These are phyloP conservation scores for Skeletonema menzelii DNA, from an alignment of 108 stramenopile species.

Conservation along the genomic window DNA sequence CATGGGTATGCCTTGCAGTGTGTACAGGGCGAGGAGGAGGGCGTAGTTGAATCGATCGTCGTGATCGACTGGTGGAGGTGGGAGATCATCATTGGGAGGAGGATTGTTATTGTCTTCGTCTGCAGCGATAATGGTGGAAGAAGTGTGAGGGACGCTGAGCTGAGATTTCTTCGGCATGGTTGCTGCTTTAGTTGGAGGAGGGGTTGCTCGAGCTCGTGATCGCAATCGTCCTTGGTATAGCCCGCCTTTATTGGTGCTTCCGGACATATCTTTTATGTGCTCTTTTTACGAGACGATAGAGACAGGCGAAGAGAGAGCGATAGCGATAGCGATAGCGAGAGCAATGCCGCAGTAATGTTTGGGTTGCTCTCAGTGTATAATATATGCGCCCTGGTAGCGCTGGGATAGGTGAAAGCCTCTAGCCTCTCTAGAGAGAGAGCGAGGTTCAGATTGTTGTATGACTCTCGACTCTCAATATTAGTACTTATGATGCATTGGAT, in stretches of 20 bases:
- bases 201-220: background rate
- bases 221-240: background rate
- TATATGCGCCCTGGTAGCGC: no score
- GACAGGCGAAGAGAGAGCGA: no score
- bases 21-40: slow-evolving; percentile 94
- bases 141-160: slow-evolving; percentile 29
- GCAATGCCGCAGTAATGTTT: no score
- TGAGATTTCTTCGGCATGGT: slow-evolving; percentile 4
- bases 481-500: no score
- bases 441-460: no score
- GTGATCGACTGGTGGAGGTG: slow-evolving; percentile 29
- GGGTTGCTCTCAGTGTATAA: no score
- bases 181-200: background rate
- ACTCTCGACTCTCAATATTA: no score
- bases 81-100: background rate
- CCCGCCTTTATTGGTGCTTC: background rate
- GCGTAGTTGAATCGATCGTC: slow-evolving; percentile 84
- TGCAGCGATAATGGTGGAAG: slow-evolving; percentile 10
- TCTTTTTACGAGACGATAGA: no score
- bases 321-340: no score
- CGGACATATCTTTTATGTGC: background rate
- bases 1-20: slow-evolving; percentile 99
- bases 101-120: background rate
- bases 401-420: no score
- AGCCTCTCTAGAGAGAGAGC: no score